Base-by-base conservation (phyloP, 768 basidiomycete genomes). In the Leucosporidium yakuticum region DNA sequence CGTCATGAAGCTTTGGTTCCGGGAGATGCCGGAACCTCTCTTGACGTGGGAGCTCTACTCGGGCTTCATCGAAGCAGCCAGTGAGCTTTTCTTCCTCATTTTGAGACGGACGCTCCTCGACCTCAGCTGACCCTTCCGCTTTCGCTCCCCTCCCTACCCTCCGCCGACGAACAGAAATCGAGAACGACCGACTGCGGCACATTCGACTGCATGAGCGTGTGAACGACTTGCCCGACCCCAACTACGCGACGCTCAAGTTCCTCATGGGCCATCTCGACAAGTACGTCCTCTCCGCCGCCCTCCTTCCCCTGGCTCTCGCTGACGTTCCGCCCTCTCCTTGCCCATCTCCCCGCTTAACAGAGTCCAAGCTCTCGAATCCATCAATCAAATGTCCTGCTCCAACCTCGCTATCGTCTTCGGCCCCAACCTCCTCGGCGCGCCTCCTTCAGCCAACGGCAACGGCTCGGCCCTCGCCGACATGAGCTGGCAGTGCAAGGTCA, bases 351-450 rank as follows among this genome's bases (percentile, higher is more conserved):
- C 34, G 54, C 39, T 25, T 7, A 64, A 49, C n/a, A 75, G 94
- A 77, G 86, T 96, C 67, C 84, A 84, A 54, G 83, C 87, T 74
- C 84, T 86, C 73, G 87, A 91, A 69, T 78, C 83, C 17, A 83
- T 86, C 54, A 98, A 97, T 78, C 87, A 89, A 48, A 97, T 98
- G 95, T 87, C 89, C 7, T 86, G 89, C 69, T 88, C 89, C 73
- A 98, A 98, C 79, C 81, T 99, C 32, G 87, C 91, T 8, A 96
- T 98, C 75, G 91, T 99, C 25, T 98, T 99, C 79, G 96, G 96
- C 5, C 96, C 94, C n/a, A 98, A 95, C 7, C 81, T 99, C 27
- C 89, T 97, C 74, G 88, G 92, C n/a, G 81, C 84, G 51, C 84
- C 86, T 5, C 80, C 81, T 29, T 80, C 48, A 79, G 57, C 57